Conservation (phyloP, 2,329 filamentous ascomycete genomes). For the Talaromyces piceae region DNA sequence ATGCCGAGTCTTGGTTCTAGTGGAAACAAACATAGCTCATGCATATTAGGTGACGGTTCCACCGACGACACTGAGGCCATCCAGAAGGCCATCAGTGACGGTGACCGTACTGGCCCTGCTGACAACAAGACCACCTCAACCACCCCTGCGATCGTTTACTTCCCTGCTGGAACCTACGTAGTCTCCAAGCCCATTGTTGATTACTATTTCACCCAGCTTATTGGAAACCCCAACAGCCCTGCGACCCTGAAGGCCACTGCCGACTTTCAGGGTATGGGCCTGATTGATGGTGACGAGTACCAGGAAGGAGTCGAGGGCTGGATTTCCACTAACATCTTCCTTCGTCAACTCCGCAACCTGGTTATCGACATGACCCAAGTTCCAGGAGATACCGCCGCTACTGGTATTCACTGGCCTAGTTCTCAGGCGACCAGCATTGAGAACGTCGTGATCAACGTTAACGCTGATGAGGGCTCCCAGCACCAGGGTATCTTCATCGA, state of each 20-base stretch:
- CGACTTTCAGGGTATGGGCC: slow-evolving; percentile 47
- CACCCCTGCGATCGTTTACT: slow-evolving; percentile 51
- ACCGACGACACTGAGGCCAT: slow-evolving; percentile 54
- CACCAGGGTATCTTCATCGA: slow-evolving; percentile 57
- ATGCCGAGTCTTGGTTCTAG: neutral
- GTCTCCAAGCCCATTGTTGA: slow-evolving; percentile 52
- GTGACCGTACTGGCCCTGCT: slow-evolving; percentile 38
- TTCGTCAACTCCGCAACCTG: slow-evolving; percentile 58
- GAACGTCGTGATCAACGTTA: slow-evolving; percentile 55
- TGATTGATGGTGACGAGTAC: slow-evolving; percentile 53
- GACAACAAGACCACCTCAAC: slow-evolving; percentile 38
- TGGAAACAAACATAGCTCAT: neutral
- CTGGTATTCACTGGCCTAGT: slow-evolving; percentile 47
- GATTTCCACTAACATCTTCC: slow-evolving; percentile 54
- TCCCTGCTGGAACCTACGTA: slow-evolving; percentile 53
- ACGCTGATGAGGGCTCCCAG: slow-evolving; percentile 35
- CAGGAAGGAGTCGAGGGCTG: slow-evolving; percentile 32
- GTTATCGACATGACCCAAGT: slow-evolving; percentile 49
- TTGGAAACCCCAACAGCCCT: slow-evolving; percentile 52
- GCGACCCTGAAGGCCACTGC: slow-evolving; percentile 49
- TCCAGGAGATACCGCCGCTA: slow-evolving; percentile 22
- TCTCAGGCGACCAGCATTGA: slow-evolving; percentile 54
- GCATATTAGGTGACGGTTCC: slow-evolving; percentile 35
- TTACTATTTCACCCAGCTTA: slow-evolving; percentile 58
- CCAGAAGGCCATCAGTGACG: slow-evolving; percentile 39